These are phyloP conservation scores for Macrophomina tecta DNA, from an alignment of 2,329 filamentous ascomycete genomes.

Conservation along the genomic window DNA sequence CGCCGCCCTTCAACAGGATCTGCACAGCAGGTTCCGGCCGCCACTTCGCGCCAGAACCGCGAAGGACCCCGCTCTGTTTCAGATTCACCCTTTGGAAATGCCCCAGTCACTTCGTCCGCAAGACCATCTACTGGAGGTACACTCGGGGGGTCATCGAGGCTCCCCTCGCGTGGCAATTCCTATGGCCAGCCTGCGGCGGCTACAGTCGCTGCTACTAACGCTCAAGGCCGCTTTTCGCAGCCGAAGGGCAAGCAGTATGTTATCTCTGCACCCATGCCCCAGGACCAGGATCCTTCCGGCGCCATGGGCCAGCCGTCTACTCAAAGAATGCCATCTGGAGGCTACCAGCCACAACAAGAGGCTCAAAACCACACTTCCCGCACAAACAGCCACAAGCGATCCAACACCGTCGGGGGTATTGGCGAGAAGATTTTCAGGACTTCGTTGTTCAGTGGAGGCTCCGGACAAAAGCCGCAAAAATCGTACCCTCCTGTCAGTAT, in stretches of 20 bases:
- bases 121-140: constrained; percentile 85
- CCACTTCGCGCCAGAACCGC: constrained; percentile 45
- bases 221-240: constrained; percentile 87
- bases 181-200: constrained; percentile 91
- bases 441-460: constrained; percentile 74
- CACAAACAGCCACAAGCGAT: constrained; percentile 73
- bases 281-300: constrained; percentile 51
- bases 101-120: constrained; percentile 51
- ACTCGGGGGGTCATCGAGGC: constrained; percentile 62
- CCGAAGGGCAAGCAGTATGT: constrained; percentile 70
- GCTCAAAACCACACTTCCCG: constrained; percentile 57
- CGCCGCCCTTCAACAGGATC: constrained; percentile 33
- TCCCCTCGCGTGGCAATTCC: constrained; percentile 75
- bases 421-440: constrained; percentile 84
- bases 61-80: constrained; percentile 59
- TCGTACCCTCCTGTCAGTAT: constrained; percentile 92
- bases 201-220: constrained; percentile 85
- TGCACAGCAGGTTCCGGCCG: constrained; percentile 37
- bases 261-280: constrained; percentile 71
- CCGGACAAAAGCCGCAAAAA: constrained; percentile 63
- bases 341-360: constrained; percentile 60
- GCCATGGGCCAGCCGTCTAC: constrained; percentile 67
- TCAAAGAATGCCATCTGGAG: constrained; percentile 58
- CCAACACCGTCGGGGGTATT: constrained; percentile 62
- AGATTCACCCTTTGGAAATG: constrained; percentile 51